These are phyloP conservation scores for Eucalyptus regnans DNA, from an alignment of 345 rosid genomes.

Conservation along the genomic window DNA sequence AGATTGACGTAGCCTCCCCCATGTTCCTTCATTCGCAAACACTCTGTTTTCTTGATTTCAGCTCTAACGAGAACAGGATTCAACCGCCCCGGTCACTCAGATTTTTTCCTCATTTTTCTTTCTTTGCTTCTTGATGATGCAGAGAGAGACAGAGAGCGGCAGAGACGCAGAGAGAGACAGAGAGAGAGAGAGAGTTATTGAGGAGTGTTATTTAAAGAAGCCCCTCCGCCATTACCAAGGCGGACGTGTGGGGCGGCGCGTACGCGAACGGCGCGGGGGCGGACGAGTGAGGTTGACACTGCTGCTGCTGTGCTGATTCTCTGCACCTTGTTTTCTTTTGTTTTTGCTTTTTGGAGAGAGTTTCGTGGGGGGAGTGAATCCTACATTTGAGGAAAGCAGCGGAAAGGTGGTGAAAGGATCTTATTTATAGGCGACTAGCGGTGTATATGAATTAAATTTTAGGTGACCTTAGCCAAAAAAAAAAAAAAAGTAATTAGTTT, in stretches of 20 bases:
- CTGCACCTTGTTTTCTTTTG: not conserved
- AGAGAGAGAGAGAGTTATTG: not conserved
- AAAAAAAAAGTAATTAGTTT: not conserved
- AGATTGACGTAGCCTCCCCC: not conserved
- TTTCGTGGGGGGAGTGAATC: not conserved
- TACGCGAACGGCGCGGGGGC: not conserved
- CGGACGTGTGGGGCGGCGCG: constrained; percentile 24
- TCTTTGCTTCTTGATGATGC: not conserved
- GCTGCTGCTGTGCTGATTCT: not conserved
- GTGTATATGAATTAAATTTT: not conserved
- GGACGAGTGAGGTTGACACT: not conserved
- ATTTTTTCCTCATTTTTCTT: not conserved
- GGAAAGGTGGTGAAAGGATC: not conserved
- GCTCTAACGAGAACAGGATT: not conserved
- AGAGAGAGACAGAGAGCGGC: not conserved
- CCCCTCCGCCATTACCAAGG: constrained; percentile 31
- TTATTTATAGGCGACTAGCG: not conserved
- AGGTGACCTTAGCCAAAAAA: not conserved
- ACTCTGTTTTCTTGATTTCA: not conserved
- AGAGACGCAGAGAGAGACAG: not conserved
- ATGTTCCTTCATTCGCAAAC: not conserved
- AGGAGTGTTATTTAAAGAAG: not conserved
- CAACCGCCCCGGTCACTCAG: not conserved
- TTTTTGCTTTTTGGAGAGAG: not conserved
- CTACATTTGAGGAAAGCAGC: not conserved